A percentile compares a stretch with the other conserved stretches of the same genome.
Evolutionary conservation across 75 land plant species (phyloP).

Genomic region (Sequoiadendron giganteum): DNA sequence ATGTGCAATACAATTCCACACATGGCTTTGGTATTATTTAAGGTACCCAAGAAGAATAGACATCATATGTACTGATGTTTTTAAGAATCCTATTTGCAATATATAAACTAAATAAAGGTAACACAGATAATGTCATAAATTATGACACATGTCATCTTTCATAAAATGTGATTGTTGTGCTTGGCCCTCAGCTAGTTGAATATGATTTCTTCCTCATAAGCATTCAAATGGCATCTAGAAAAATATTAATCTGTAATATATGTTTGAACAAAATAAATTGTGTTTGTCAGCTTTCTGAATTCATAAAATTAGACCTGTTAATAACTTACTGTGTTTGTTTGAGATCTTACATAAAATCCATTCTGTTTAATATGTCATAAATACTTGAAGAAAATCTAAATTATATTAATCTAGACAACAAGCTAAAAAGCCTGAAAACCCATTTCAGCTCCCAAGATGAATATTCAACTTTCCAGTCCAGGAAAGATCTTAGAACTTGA

Average conservation of each 20-base stretch:
- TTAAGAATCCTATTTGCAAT: background rate
- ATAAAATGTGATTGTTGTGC: background rate
- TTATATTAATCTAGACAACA: background rate
- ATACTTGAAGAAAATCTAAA: background rate
- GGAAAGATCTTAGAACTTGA: too few relatives aligned
- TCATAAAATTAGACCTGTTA: background rate
- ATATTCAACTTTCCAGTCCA: too few relatives aligned
- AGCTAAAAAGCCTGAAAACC: background rate
- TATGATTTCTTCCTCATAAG: background rate
- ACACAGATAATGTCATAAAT: too few relatives aligned
- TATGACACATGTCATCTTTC: background rate
- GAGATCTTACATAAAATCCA: background rate
- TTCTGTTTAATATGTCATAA: background rate
- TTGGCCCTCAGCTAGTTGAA: background rate
- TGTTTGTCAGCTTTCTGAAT: background rate
- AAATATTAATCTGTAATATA: background rate
- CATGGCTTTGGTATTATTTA: background rate
- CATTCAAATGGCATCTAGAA: background rate
- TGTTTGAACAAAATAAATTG: too few relatives aligned
- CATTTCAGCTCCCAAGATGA: too few relatives aligned
- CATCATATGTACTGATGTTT: background rate
- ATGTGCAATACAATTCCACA: background rate
- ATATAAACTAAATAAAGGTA: background rate
- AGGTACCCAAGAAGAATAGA: background rate
- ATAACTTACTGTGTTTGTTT: background rate